These are phyloP conservation scores for Apium graveolens DNA, from an alignment of 129 eudicot species.

Conservation along the genomic window DNA sequence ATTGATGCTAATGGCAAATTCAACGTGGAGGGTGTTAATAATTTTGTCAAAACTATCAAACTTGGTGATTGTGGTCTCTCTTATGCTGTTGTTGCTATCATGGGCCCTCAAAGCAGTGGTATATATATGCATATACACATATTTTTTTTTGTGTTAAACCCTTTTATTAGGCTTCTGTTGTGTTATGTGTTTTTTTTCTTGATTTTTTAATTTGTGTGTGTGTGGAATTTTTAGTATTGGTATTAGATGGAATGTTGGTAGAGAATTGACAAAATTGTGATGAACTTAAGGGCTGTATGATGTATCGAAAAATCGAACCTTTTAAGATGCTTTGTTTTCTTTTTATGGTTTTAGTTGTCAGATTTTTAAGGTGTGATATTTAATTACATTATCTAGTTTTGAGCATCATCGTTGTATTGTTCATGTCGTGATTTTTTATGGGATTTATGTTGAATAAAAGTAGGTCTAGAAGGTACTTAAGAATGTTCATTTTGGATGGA, in stretches of 20 bases:
- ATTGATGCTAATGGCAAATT: conserved; percentile 53
- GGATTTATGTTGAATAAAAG: background rate
- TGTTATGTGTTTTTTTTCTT: background rate
- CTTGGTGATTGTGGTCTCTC: conserved; percentile 65
- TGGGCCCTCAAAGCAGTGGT: conserved; percentile 94
- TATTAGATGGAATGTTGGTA: background rate
- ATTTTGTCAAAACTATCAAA: conserved; percentile 44
- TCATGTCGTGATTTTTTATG: background rate
- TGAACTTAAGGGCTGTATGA: background rate
- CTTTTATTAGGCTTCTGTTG: background rate
- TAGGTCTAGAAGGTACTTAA: background rate
- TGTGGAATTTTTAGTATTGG: background rate
- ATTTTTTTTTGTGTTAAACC: background rate
- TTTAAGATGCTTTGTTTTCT: background rate
- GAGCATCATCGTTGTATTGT: background rate
- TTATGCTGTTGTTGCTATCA: conserved; percentile 70
- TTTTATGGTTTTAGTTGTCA: background rate
- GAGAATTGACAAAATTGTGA: background rate
- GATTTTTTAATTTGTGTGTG: background rate
- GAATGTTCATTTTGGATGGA: background rate
- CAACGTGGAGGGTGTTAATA: conserved; percentile 38
- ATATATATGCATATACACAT: background rate
- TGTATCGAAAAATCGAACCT: background rate
- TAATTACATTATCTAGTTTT: background rate
- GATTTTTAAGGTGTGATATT: background rate